These are phyloP conservation scores for Aureobasidium pullulans DNA, from an alignment of 2,329 filamentous ascomycete genomes.

Conservation along the genomic window DNA sequence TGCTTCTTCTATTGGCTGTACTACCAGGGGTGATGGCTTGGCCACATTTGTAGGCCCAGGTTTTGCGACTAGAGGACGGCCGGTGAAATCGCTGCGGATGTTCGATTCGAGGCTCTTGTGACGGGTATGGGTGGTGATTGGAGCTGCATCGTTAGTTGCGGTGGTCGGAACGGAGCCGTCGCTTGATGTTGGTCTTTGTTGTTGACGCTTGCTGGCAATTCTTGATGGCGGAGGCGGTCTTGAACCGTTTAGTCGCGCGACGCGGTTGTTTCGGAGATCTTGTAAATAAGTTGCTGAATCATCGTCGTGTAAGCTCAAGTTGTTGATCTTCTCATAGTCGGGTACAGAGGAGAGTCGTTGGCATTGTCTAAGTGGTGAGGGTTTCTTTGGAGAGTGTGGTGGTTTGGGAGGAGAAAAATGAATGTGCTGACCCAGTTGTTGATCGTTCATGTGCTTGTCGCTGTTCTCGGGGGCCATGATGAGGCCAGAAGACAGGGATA, in stretches of 20 bases:
- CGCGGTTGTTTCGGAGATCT: constrained; percentile 61
- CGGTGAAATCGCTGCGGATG: constrained; percentile 23
- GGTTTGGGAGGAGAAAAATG: constrained; percentile 17
- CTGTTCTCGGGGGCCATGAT: constrained; percentile 1
- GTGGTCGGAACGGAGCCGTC: not conserved
- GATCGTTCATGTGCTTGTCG: constrained; percentile 13
- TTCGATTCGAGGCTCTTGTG: constrained; percentile 10
- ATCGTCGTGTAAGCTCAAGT: constrained; percentile 20
- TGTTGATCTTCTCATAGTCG: constrained; percentile 18
- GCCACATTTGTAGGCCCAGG: not conserved
- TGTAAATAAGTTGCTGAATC: constrained; percentile 60
- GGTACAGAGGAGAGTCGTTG: constrained; percentile 15
- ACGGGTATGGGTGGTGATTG: not conserved
- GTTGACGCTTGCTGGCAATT: constrained; percentile 21
- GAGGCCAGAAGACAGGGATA: constrained; percentile 10
- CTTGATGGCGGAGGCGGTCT: constrained; percentile 54
- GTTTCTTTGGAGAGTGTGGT: constrained; percentile 11
- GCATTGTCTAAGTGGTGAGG: constrained; percentile 17
- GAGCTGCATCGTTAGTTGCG: not conserved
- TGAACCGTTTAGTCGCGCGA: constrained; percentile 62
- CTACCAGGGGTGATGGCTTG: constrained; percentile 23
- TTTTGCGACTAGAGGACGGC: constrained; percentile 23
- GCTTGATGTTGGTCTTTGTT: constrained; percentile 23
- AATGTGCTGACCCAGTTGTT: constrained; percentile 25
- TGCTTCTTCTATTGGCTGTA: constrained; percentile 59